These are phyloP conservation scores for Clonostachys byssicola DNA, from an alignment of 2,329 filamentous ascomycete genomes.

Conservation along the genomic window DNA sequence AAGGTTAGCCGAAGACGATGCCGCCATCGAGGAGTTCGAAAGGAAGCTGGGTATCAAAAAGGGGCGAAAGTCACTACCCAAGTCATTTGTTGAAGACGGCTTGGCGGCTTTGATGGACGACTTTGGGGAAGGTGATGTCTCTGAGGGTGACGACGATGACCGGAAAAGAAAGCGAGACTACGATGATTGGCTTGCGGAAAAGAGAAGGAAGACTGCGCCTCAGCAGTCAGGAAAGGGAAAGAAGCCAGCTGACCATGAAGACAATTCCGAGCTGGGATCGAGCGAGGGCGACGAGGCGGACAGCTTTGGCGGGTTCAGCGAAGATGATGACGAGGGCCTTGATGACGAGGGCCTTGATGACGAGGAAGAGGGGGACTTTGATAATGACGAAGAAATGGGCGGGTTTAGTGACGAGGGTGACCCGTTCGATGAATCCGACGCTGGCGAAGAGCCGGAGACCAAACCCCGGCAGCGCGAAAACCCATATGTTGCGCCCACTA, in stretches of 20 bases:
- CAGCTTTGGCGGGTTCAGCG: slow-evolving; percentile 2
- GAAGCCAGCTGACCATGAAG: slow-evolving; percentile 9
- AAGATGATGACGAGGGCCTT: slow-evolving; percentile 7
- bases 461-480: slow-evolving; percentile 65
- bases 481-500: slow-evolving; percentile 75
- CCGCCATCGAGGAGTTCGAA: slow-evolving; percentile 82
- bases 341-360: slow-evolving; percentile 7
- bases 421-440: slow-evolving; percentile 33
- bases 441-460: slow-evolving; percentile 20
- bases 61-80: slow-evolving; percentile 68
- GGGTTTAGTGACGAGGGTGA: slow-evolving; percentile 19
- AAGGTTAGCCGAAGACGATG: slow-evolving; percentile 75
- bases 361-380: slow-evolving; percentile 23
- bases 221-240: neutral
- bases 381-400: slow-evolving; percentile 10
- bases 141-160: slow-evolving; percentile 35
- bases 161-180: slow-evolving; percentile 57
- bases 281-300: slow-evolving; percentile 19
- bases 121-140: slow-evolving; percentile 23
- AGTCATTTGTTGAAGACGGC: slow-evolving; percentile 76
- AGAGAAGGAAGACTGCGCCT: slow-evolving; percentile 41
- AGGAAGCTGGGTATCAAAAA: slow-evolving; percentile 80
- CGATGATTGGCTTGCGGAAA: slow-evolving; percentile 57
- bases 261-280: slow-evolving; percentile 1
- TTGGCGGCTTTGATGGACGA: slow-evolving; percentile 74